A percentile compares a stretch with the other conserved stretches of the same genome.
Evolutionary conservation across 306 rosid genomes (phyloP).

Genomic region (Sphenostylis stenocarpa): DNA sequence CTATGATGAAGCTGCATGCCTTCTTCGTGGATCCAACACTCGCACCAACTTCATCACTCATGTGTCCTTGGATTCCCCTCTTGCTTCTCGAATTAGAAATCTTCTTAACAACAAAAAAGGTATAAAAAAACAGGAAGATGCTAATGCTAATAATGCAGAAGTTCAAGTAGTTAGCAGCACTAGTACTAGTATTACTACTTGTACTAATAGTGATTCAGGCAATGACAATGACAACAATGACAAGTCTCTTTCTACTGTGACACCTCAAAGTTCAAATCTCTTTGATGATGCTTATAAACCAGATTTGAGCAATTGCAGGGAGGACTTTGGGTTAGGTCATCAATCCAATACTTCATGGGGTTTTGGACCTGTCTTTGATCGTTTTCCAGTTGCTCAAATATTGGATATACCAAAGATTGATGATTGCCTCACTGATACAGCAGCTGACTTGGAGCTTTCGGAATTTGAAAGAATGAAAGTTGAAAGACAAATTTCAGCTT

Average conservation of each 20-base stretch:
- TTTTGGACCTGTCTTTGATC: conserved; percentile 45
- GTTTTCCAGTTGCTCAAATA: conserved; percentile 48
- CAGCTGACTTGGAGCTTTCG: conserved; percentile 44
- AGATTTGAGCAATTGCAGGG: conserved; percentile 58
- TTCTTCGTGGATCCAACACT: conserved; percentile 87
- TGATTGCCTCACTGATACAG: conserved; percentile 20
- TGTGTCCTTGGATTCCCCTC: conserved; percentile 80
- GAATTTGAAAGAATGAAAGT: conserved; percentile 90
- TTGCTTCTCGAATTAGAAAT: conserved; percentile 72
- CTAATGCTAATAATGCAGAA: conserved; percentile 8
- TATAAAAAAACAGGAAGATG: conserved; percentile 10
- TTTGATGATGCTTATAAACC: conserved; percentile 69
- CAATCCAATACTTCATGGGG: conserved; percentile 51
- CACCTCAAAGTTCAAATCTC: conserved; percentile 30
- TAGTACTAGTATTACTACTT: neutral
- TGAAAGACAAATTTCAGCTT: conserved; percentile 92
- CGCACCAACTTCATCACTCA: conserved; percentile 84
- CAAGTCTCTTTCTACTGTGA: conserved; percentile 6
- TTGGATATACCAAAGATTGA: conserved; percentile 53
- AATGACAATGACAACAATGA: conserved; percentile 23
- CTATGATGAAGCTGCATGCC: conserved; percentile 95
- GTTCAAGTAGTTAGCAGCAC: conserved; percentile 3
- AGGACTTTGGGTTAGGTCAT: conserved; percentile 33
- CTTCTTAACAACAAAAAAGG: conserved; percentile 64
- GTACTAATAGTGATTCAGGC: neutral